These are phyloP conservation scores for Encephalitozoon cuniculi DNA, from an alignment of 371 early-diverging fungal genomes.

Conservation along the genomic window DNA sequence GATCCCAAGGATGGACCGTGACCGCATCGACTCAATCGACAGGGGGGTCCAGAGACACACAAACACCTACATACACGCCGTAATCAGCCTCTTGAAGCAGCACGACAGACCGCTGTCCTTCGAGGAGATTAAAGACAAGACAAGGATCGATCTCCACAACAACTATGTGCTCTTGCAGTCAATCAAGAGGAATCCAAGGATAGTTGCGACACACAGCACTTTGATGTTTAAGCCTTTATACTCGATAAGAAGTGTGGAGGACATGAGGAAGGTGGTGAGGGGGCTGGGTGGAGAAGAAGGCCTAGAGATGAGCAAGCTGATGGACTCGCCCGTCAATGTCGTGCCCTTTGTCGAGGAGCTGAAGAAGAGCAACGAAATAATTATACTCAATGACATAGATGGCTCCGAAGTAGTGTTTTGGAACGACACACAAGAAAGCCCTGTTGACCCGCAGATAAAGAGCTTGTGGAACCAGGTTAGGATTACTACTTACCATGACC, in stretches of 20 bases:
- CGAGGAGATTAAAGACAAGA: slow-evolving; percentile 50
- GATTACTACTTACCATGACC: slow-evolving; percentile 56
- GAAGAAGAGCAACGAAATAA: slow-evolving; percentile 38
- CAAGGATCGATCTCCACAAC: slow-evolving; percentile 47
- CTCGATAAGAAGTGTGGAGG: slow-evolving; percentile 53
- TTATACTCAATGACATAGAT: slow-evolving; percentile 60
- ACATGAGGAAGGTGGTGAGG: slow-evolving; percentile 53
- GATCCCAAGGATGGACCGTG: not conserved
- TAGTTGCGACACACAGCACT: slow-evolving; percentile 42
- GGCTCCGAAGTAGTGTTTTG: slow-evolving; percentile 56
- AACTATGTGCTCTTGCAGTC: slow-evolving; percentile 43
- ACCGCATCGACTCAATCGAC: not conserved
- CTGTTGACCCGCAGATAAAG: slow-evolving; percentile 33
- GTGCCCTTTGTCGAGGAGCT: slow-evolving; percentile 46
- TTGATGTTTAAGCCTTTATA: slow-evolving; percentile 55
- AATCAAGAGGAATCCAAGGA: slow-evolving; percentile 57
- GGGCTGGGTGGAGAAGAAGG: slow-evolving; percentile 50
- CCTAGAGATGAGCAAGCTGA: slow-evolving; percentile 49
- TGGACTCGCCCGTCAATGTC: slow-evolving; percentile 53
- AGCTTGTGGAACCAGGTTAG: slow-evolving; percentile 51
- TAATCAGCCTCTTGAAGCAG: slow-evolving; percentile 51
- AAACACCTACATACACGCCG: slow-evolving; percentile 60
- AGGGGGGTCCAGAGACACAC: slow-evolving; percentile 43
- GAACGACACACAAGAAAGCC: slow-evolving; percentile 40
- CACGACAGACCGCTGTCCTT: slow-evolving; percentile 40